Evolutionary conservation across 345 rosid genomes (phyloP).

Genomic region (Pseudoturritis turrita): DNA sequence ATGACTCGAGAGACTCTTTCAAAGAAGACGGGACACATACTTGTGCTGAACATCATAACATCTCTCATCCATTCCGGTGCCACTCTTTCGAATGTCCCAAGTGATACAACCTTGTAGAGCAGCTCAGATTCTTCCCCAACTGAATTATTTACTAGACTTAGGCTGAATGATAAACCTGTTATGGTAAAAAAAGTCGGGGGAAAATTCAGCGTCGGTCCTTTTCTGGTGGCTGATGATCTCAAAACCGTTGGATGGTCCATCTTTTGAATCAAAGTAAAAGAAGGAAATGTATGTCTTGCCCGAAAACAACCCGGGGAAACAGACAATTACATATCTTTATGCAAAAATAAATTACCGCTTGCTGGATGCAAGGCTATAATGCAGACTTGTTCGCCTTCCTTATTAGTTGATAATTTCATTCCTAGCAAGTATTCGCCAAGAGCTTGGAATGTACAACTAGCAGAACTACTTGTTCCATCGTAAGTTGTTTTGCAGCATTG

Average conservation of each 20-base stretch:
- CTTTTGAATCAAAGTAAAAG: not conserved
- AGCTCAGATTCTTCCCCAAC: conserved; percentile 52
- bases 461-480: conserved; percentile 31
- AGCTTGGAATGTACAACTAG: conserved; percentile 55
- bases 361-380: conserved; percentile 65
- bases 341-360: conserved; percentile 53
- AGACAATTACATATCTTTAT: not conserved
- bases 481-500: conserved; percentile 38
- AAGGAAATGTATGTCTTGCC: not conserved
- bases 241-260: not conserved
- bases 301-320: not conserved
- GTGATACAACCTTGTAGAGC: conserved; percentile 47
- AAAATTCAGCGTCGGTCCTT: not conserved
- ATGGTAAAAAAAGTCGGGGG: conserved; percentile 9
- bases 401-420: conserved; percentile 53
- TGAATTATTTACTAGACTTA: conserved; percentile 42
- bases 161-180: conserved; percentile 77
- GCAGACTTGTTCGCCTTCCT: conserved; percentile 47
- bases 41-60: conserved; percentile 56
- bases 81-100: conserved; percentile 74
- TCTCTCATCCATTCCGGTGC: conserved; percentile 96
- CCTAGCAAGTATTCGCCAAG: conserved; percentile 58
- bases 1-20: conserved; percentile 55
- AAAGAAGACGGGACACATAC: conserved; percentile 76
- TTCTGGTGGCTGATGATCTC: not conserved